Percentiles rank a stretch among this genome's conserved stretches.
Conservation (phyloP, 495 filamentous ascomycete species). For the Lindgomyces ingoldianus region DNA sequence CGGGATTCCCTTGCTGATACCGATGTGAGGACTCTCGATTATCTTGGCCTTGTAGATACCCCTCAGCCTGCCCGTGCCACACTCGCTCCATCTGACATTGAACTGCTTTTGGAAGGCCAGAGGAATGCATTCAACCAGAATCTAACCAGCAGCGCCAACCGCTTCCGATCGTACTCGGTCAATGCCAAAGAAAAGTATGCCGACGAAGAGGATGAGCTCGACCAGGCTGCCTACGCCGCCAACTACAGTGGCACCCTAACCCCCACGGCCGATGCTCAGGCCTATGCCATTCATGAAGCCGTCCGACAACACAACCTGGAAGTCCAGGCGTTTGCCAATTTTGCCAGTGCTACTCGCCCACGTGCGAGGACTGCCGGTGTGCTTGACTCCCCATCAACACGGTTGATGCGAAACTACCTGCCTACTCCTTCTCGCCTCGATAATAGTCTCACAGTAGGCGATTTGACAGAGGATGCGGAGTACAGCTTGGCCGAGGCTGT, state of each 20-base stretch:
- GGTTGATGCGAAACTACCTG: constrained; percentile 74
- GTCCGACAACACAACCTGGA: constrained; percentile 92
- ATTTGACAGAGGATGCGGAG: constrained; percentile 74
- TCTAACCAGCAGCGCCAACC: constrained; percentile 75
- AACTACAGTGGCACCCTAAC: constrained; percentile 70
- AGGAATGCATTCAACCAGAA: constrained; percentile 57
- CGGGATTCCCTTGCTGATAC: constrained; percentile 82
- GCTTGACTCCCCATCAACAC: constrained; percentile 76
- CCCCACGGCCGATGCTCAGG: constrained; percentile 68
- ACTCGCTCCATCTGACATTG: constrained; percentile 61
- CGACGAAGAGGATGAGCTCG: constrained; percentile 81
- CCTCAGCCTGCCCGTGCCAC: constrained; percentile 77
- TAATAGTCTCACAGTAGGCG: constrained; percentile 76
- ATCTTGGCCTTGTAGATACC: constrained; percentile 91
- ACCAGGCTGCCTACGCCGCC: constrained; percentile 50
- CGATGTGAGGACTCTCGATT: constrained; percentile 93
- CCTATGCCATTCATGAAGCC: constrained; percentile 83
- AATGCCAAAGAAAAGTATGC: constrained; percentile 98
- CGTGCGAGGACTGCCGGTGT: constrained; percentile 89
- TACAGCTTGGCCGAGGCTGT: constrained; percentile 74
- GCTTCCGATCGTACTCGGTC: constrained; percentile 95
- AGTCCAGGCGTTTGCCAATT: constrained; percentile 84
- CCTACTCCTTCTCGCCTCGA: constrained; percentile 82
- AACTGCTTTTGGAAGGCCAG: constrained; percentile 52
- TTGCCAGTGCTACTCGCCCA: constrained; percentile 78